phyloP scores from a whole-genome alignment of 192 early-diverging fungal genomes.

The Spinellus fusiger region DNA sequence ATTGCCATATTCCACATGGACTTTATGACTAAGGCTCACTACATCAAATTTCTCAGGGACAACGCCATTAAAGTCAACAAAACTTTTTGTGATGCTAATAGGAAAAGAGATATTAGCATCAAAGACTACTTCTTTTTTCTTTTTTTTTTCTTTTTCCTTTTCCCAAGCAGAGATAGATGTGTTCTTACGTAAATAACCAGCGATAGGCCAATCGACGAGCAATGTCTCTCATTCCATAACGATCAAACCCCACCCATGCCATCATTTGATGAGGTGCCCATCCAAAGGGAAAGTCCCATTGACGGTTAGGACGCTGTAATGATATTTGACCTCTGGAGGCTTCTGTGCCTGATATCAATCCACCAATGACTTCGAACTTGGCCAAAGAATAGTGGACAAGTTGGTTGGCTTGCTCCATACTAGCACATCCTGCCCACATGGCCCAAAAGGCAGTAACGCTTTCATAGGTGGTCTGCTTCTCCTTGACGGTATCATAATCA shows the following conservation, averaged over 20 bases:
- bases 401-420: slow-evolving; percentile 67
- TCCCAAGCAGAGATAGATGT: too few relatives aligned
- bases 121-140: background rate
- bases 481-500: slow-evolving; percentile 79
- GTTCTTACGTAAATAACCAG: slow-evolving; percentile 88
- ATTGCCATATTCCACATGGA: slow-evolving; percentile 96
- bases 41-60: slow-evolving; percentile 98
- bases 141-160: background rate
- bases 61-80: slow-evolving; percentile 95
- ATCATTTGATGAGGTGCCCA: slow-evolving; percentile 99
- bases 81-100: slow-evolving; percentile 76
- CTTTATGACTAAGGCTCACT: slow-evolving; percentile 81
- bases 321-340: slow-evolving; percentile 77
- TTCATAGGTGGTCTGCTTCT: slow-evolving; percentile 73
- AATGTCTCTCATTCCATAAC: slow-evolving; percentile 72
- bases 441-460: slow-evolving; percentile 86
- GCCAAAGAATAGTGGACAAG: slow-evolving; percentile 62
- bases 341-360: slow-evolving; percentile 90
- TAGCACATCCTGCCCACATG: slow-evolving; percentile 86
- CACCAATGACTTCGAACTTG: slow-evolving; percentile 87
- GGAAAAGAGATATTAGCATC: background rate
- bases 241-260: slow-evolving; percentile 84
- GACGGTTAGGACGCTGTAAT: slow-evolving; percentile 83
- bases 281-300: slow-evolving; percentile 93
- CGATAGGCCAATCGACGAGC: slow-evolving; percentile 82